These are phyloP conservation scores for Suhomyces guaymorum DNA, from an alignment of 1,139 yeast species.

Conservation along the genomic window DNA sequence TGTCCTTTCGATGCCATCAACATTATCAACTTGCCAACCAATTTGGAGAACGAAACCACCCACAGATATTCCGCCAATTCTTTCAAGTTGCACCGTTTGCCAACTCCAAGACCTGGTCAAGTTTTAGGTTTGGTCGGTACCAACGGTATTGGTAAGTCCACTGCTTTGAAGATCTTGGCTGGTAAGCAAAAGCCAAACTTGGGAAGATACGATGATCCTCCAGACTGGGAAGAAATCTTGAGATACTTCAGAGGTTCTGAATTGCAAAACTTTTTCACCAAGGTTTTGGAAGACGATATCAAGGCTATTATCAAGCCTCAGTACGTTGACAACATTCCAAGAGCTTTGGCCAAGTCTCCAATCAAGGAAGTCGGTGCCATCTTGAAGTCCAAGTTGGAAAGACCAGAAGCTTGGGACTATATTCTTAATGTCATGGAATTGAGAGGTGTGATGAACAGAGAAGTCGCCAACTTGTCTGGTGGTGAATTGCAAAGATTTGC, in stretches of 20 bases:
- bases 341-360: conserved; percentile 87
- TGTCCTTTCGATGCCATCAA: conserved; percentile 97
- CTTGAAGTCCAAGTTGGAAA: conserved; percentile 71
- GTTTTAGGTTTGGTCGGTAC: conserved; percentile 97
- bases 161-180: conserved; percentile 97
- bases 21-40: conserved; percentile 94
- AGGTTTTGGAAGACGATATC: conserved; percentile 88
- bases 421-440: conserved; percentile 73
- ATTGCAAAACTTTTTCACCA: conserved; percentile 92
- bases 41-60: conserved; percentile 86
- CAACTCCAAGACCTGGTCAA: conserved; percentile 99
- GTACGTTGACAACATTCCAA: conserved; percentile 94
- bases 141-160: conserved; percentile 98
- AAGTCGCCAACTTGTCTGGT: conserved; percentile 87
- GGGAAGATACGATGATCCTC: conserved; percentile 92
- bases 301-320: conserved; percentile 97
- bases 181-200: conserved; percentile 97
- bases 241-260: conserved; percentile 94
- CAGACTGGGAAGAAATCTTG: conserved; percentile 94
- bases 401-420: conserved; percentile 58
- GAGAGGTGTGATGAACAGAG: conserved; percentile 73
- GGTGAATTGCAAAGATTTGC: conserved; percentile 99
- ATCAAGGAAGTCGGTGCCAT: conserved; percentile 84
- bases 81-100: conserved; percentile 93
- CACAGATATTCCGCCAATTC: conserved; percentile 98